phyloP scores from a whole-genome alignment of 1,139 yeast genomes.

The Hanseniaspora sp. region DNA sequence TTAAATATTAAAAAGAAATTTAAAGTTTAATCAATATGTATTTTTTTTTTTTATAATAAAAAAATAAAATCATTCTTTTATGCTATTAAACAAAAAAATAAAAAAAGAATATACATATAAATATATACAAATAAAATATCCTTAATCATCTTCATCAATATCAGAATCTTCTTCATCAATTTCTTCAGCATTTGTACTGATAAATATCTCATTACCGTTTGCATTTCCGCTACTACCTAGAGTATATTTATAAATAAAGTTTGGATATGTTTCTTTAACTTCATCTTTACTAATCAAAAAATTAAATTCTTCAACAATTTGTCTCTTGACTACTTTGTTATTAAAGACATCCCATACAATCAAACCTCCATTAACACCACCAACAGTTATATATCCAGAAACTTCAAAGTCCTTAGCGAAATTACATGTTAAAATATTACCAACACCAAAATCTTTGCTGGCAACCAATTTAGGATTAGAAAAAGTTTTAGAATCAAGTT shows the following conservation, averaged over 20 bases:
- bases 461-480: conserved; percentile 78
- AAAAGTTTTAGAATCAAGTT: conserved; percentile 33
- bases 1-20: too few species aligned
- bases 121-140: neutral
- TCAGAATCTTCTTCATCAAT: conserved; percentile 16
- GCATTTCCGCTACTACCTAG: neutral
- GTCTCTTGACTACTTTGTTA: conserved; percentile 63
- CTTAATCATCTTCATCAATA: conserved; percentile 6
- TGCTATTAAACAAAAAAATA: too few species aligned
- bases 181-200: conserved; percentile 14
- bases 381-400: conserved; percentile 72
- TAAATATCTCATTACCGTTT: conserved; percentile 1
- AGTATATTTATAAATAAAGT: conserved; percentile 12
- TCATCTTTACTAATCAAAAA: conserved; percentile 35
- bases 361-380: conserved; percentile 76
- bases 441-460: conserved; percentile 88
- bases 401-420: conserved; percentile 85
- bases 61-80: too few species aligned
- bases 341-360: conserved; percentile 90
- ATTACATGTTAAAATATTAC: conserved; percentile 72
- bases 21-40: too few species aligned
- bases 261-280: conserved; percentile 10
- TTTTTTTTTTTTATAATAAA: too few species aligned
- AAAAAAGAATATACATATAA: neutral
- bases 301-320: conserved; percentile 50